Conservation (phyloP, 768 basidiomycete genomes). For the Tricholoma saponaceum region DNA sequence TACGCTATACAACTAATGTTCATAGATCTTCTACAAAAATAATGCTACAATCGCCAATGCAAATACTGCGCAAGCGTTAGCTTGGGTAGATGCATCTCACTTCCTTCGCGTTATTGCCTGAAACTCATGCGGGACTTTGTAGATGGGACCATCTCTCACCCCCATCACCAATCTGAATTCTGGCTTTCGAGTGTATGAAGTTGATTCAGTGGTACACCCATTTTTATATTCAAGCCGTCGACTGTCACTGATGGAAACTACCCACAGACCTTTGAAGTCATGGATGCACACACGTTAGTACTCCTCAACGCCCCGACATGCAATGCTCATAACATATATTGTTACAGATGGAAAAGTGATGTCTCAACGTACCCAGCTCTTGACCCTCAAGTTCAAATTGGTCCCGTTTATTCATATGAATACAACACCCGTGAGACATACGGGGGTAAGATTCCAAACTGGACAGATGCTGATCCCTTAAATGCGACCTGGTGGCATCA, state of each 20-base stretch:
- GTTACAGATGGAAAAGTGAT: constrained; percentile 56
- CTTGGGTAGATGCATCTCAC: constrained; percentile 27
- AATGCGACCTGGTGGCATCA: constrained; percentile 84
- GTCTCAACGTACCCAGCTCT: constrained; percentile 56
- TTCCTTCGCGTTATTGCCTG: background rate
- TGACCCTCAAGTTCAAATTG: constrained; percentile 49
- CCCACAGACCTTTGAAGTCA: constrained; percentile 65
- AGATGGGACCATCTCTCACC: constrained; percentile 70
- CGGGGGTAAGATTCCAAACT: constrained; percentile 50
- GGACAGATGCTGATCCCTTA: constrained; percentile 62
- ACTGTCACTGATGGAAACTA: background rate
- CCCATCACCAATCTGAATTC: constrained; percentile 70
- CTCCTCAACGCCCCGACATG: background rate
- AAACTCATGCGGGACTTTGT: constrained; percentile 3
- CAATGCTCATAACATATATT: background rate
- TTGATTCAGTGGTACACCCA: constrained; percentile 57
- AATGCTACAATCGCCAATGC: constrained; percentile 60
- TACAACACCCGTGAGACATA: constrained; percentile 71
- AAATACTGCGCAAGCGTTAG: constrained; percentile 48
- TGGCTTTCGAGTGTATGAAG: constrained; percentile 71
- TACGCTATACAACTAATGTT: background rate
- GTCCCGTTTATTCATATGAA: constrained; percentile 63
- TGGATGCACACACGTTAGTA: constrained; percentile 74
- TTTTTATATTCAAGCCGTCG: background rate
- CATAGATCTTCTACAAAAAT: constrained; percentile 69